These are phyloP conservation scores for Quercus parvula DNA, from an alignment of 306 rosid genomes.

Conservation along the genomic window DNA sequence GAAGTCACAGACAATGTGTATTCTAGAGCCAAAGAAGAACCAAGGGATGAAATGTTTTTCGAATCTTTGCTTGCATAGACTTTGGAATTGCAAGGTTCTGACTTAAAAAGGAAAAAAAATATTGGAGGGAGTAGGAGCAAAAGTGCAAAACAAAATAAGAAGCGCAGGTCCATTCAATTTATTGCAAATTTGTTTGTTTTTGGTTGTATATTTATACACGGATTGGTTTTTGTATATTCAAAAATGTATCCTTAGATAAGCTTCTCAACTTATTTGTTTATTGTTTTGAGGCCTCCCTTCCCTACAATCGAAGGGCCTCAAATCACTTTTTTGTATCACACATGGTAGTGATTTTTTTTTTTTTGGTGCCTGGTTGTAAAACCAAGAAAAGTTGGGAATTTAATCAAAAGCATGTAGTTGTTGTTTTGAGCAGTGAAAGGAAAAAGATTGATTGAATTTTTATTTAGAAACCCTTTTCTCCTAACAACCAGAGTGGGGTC, in stretches of 20 bases:
- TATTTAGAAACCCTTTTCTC: not conserved
- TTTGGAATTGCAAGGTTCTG: not conserved
- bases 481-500: too few relatives aligned
- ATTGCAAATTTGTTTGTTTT: conserved; percentile 28
- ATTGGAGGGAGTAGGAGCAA: not conserved
- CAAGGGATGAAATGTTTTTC: conserved; percentile 64
- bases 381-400: too few relatives aligned
- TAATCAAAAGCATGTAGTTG: not conserved
- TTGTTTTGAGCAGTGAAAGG: not conserved
- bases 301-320: conserved; percentile 4
- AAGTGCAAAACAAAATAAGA: not conserved
- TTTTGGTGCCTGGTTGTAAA: not conserved
- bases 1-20: conserved; percentile 40
- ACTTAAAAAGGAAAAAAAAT: not conserved
- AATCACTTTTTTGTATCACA: conserved; percentile 15
- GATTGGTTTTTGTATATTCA: conserved; percentile 31
- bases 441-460: not conserved
- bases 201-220: conserved; percentile 34
- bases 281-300: conserved; percentile 34
- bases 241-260: conserved; percentile 23
- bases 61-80: conserved; percentile 48
- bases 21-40: conserved; percentile 72
- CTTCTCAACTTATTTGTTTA: conserved; percentile 17
- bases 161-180: conserved; percentile 41
- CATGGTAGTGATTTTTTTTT: not conserved